phyloP scores from a whole-genome alignment of 495 filamentous ascomycete genomes.

The Daldinia grandis region DNA sequence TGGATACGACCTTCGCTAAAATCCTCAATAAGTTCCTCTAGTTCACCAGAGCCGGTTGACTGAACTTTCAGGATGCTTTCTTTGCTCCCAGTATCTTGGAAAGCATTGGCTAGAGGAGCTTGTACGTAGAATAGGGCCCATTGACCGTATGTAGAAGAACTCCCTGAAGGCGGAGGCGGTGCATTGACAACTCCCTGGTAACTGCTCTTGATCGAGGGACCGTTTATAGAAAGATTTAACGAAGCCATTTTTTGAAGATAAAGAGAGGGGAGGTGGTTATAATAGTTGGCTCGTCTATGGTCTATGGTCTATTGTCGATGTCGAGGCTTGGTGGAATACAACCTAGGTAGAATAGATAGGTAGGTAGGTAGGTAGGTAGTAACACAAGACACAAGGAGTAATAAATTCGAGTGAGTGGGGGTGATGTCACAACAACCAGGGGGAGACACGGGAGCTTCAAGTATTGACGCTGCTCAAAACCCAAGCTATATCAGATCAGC shows the following conservation, averaged over 20 bases:
- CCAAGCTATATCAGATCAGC: slow-evolving; percentile 5
- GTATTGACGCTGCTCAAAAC: slow-evolving; percentile 15
- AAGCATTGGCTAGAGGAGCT: slow-evolving; percentile 87
- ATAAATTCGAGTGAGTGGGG: slow-evolving; percentile 24
- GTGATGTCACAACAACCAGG: slow-evolving; percentile 45
- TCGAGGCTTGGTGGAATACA: neutral
- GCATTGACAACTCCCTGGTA: slow-evolving; percentile 89
- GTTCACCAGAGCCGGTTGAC: slow-evolving; percentile 90
- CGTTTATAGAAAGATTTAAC: slow-evolving; percentile 89
- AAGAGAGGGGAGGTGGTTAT: neutral
- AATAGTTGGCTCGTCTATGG: neutral
- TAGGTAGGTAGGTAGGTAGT: neutral
- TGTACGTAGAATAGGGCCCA: slow-evolving; percentile 95
- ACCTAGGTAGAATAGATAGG: neutral
- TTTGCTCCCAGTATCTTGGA: slow-evolving; percentile 84
- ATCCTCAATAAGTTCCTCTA: slow-evolving; percentile 94
- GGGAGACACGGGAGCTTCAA: slow-evolving; percentile 23
- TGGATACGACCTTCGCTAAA: slow-evolving; percentile 97
- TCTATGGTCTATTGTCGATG: neutral
- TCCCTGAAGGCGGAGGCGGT: slow-evolving; percentile 65
- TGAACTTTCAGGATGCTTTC: slow-evolving; percentile 96
- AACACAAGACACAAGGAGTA: neutral
- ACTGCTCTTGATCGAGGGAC: slow-evolving; percentile 89
- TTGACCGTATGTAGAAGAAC: slow-evolving; percentile 64
- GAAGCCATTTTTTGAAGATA: slow-evolving; percentile 72